Base-by-base conservation (phyloP, 1,284 basidiomycete genomes). In the Malassezia equina region DNA sequence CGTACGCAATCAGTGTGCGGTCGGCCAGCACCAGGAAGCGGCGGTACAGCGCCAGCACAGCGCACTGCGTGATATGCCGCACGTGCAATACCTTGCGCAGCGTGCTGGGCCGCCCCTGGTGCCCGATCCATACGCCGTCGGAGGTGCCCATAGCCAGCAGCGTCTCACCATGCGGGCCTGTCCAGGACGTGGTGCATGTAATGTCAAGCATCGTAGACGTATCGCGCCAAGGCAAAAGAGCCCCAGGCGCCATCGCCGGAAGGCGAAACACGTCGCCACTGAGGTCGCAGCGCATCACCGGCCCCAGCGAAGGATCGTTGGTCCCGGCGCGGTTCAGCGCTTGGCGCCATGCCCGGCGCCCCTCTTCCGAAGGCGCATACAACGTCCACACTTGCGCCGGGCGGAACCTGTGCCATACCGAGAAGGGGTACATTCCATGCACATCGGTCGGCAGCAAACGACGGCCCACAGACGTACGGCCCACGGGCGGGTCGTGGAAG, bases 51-150 rank as follows among this genome's bases (percentile, higher is more conserved):
- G 93, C 88, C 3, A 96, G 78, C 78, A 96, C 90, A 1, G 90
- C 89, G 72, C 88, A 88, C 69, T 94, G 90, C 5, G 88, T 89
- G 27, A 96, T 90, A 76, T 83, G 81, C 75, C 87, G 88, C 36
- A 94, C 79, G 69, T 91, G 88, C 12, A 95, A 77, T 19, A 95
- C 90, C 54, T 89, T 86, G 29, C 87, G 83, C 76, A 94, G 81
- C 5, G 90, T 91, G 71, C 80, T 78, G 0, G 90, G 84, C 71
- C 93, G 86, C 65, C 88, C 85, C 28, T 88, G 81, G 75, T 94
- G 84, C 0, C 91, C 93, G 61, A 96, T 93, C 88, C 90, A 96
- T 2, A 96, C 88, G 32, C 93, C 93, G 68, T 95, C 89, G 0
- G 87, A 84, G 75, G 90, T 94, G 19, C 91, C 91, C 62, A 95